Conservation (phyloP, 768 basidiomycete genomes). For the Tephrocybe rancida region DNA sequence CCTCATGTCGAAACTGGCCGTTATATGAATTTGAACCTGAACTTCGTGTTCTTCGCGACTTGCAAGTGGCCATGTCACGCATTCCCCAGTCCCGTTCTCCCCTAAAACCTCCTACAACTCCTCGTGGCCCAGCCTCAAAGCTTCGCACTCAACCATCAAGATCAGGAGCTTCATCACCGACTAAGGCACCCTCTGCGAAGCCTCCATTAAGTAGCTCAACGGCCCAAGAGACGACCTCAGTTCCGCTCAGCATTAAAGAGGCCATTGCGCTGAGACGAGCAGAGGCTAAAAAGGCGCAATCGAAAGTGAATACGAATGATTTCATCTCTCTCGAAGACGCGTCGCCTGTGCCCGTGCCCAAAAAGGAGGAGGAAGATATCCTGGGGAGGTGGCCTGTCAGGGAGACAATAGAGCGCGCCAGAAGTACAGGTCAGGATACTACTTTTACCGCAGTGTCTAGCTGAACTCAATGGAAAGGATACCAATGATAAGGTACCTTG, state of each 20-base stretch:
- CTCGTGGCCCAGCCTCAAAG: slow-evolving; percentile 24
- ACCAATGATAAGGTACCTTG: slow-evolving; percentile 56
- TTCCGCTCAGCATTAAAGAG: slow-evolving; percentile 62
- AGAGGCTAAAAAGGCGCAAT: slow-evolving; percentile 68
- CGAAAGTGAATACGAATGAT: slow-evolving; percentile 30
- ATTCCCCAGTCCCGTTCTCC: slow-evolving; percentile 33
- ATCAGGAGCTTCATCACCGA: slow-evolving; percentile 21
- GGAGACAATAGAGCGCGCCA: slow-evolving; percentile 77
- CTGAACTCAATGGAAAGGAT: slow-evolving; percentile 51
- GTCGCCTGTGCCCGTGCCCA: slow-evolving; percentile 33
- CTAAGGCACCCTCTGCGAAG: slow-evolving; percentile 19
- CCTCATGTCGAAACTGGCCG: background rate
- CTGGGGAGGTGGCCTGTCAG: slow-evolving; percentile 68
- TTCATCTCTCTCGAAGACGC: slow-evolving; percentile 53
- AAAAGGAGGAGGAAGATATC: slow-evolving; percentile 50
- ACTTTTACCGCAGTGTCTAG: slow-evolving; percentile 25
- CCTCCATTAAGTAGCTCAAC: slow-evolving; percentile 10
- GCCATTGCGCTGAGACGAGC: slow-evolving; percentile 80
- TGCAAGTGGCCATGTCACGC: slow-evolving; percentile 30
- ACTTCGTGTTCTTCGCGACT: background rate
- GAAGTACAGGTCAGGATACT: slow-evolving; percentile 67
- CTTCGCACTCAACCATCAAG: slow-evolving; percentile 24
- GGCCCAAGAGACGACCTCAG: slow-evolving; percentile 7
- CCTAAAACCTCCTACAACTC: slow-evolving; percentile 28
- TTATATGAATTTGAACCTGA: background rate